Evolutionary conservation across 139 green algal species (phyloP), one percentile per base, ranked within the genome.

Genomic region (Tetraselmis striata): DNA sequence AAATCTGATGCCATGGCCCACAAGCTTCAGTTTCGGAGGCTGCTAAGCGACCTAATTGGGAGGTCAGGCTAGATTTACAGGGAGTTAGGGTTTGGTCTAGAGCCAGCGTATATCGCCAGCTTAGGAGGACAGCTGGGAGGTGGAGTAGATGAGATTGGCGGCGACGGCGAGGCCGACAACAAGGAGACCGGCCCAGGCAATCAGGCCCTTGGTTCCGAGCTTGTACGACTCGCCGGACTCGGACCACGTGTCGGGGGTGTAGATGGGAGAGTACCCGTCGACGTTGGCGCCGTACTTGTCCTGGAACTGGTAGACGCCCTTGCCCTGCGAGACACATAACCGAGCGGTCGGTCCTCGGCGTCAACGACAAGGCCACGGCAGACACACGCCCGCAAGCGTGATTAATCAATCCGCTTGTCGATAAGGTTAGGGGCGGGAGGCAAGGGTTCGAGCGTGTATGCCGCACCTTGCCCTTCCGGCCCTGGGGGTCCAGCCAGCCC

Each of bases 281-380:
- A 98, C 95, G 88, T 98, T 98, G 78, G 92, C 94, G 59, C 95
- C 95, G 58, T 98, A 98, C 94, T 98, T 98, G 86, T 93, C 84
- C 0, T 87, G 85, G 82, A 95, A 98, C 59, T 77, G 2, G 94
- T 96, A 98, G 58, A 98, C 95, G 58, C 95, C 95, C 45, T 90
- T 92, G 83, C 95, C 94, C 94, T 96, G 84, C 82, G n/a, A n/a
- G n/a, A n/a, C n/a, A n/a, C n/a, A n/a, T n/a, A n/a, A n/a, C n/a
- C n/a, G n/a, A n/a, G n/a, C n/a, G n/a, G n/a, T n/a, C n/a, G n/a
- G n/a, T n/a, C n/a, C n/a, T n/a, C n/a, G n/a, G n/a, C n/a, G n/a
- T n/a, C n/a, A n/a, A n/a, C n/a, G n/a, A n/a, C n/a, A n/a, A n/a
- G n/a, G n/a, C n/a, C n/a, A n/a, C n/a, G n/a, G n/a, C n/a, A n/a